Percentiles rank a stretch among this genome's conserved stretches.
These are phyloP conservation scores for Coleophoma crateriformis DNA, from an alignment of 2,329 filamentous ascomycete species.

Conservation along the genomic window DNA sequence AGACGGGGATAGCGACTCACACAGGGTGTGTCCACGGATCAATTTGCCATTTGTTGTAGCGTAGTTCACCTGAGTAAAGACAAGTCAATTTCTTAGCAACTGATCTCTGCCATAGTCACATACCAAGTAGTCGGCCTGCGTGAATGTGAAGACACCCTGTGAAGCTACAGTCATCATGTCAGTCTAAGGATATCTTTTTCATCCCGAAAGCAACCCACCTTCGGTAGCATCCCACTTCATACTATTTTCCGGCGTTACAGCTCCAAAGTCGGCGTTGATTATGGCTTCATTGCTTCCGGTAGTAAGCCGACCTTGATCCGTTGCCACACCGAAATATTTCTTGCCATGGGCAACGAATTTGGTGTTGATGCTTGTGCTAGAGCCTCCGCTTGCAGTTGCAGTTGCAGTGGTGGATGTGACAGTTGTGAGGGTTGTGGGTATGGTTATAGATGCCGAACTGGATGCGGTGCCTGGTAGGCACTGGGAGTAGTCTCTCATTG, in stretches of 20 bases:
- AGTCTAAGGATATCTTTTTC: neutral
- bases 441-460: neutral
- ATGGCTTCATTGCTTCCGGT: slow-evolving; percentile 45
- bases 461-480: slow-evolving; percentile 3
- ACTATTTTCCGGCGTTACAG: slow-evolving; percentile 62
- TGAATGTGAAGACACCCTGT: slow-evolving; percentile 48
- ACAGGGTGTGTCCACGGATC: slow-evolving; percentile 63
- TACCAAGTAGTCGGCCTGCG: slow-evolving; percentile 49
- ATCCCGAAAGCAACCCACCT: slow-evolving; percentile 12
- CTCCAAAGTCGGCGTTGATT: slow-evolving; percentile 56
- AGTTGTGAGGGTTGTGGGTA: neutral
- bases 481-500: slow-evolving; percentile 5
- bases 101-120: slow-evolving; percentile 25
- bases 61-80: slow-evolving; percentile 44
- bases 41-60: slow-evolving; percentile 49
- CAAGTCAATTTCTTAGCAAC: too few species aligned
- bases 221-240: slow-evolving; percentile 64
- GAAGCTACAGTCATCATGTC: slow-evolving; percentile 9
- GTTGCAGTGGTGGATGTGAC: neutral
- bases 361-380: slow-evolving; percentile 42
- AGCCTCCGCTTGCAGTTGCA: neutral
- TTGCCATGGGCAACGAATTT: slow-evolving; percentile 59
- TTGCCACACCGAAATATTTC: slow-evolving; percentile 55
- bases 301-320: slow-evolving; percentile 47
- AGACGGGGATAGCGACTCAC: slow-evolving; percentile 31